Conservation (phyloP, 139 green algal genomes). For the Diplosphaera chodatii region DNA sequence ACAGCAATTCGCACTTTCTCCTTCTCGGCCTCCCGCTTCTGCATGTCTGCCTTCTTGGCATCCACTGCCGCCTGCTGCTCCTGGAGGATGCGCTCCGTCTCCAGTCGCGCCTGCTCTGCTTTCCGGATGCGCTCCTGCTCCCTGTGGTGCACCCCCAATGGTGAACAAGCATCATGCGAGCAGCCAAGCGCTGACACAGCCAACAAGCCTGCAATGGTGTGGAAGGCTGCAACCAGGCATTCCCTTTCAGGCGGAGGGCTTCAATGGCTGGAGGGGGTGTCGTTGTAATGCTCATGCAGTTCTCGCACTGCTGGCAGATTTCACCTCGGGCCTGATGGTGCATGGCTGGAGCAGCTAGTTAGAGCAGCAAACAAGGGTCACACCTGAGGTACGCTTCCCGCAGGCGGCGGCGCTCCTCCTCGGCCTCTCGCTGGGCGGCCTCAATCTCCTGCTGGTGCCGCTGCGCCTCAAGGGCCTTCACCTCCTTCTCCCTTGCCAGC, state of each 20-base stretch:
- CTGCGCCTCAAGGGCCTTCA: constrained; percentile 40
- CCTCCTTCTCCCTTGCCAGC: constrained; percentile 33
- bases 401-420: constrained; percentile 28
- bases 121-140: constrained; percentile 68
- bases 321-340: no score
- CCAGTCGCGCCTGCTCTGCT: constrained; percentile 47
- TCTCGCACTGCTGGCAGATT: no score
- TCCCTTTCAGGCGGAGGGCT: no score
- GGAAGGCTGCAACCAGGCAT: no score
- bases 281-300: no score
- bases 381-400: constrained; percentile 47
- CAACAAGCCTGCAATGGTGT: no score
- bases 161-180: no score
- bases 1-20: constrained; percentile 40
- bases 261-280: no score
- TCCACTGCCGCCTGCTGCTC: constrained; percentile 37
- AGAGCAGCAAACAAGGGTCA: no score
- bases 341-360: no score
- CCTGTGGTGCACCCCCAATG: constrained; percentile 14
- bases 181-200: no score
- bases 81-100: constrained; percentile 64
- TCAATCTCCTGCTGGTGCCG: constrained; percentile 35
- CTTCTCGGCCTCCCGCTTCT: neutral
- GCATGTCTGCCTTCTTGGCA: constrained; percentile 25
- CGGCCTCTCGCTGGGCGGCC: constrained; percentile 16